These are phyloP conservation scores for Vachellia collinsii DNA, from an alignment of 306 rosid species.

Conservation along the genomic window DNA sequence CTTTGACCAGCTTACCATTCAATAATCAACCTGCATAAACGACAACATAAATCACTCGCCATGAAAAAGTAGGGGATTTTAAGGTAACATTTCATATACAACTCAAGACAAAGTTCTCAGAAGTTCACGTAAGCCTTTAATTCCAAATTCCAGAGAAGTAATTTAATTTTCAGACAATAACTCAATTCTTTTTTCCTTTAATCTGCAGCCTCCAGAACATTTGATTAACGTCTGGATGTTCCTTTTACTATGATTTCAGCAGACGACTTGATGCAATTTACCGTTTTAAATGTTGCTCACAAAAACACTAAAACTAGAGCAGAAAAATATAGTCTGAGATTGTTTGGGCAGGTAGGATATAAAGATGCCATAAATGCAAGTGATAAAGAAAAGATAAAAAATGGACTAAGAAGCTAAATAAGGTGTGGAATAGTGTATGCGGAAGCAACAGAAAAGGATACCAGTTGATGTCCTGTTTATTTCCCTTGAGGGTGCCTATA, in stretches of 20 bases:
- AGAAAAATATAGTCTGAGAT: slow-evolving; percentile 3
- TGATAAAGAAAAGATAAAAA: neutral
- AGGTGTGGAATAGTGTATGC: neutral
- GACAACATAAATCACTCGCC: slow-evolving; percentile 28
- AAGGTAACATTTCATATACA: neutral
- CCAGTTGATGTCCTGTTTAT: neutral
- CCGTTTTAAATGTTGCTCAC: neutral
- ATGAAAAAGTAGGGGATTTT: neutral
- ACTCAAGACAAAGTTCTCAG: slow-evolving; percentile 9
- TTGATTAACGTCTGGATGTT: neutral
- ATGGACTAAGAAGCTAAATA: neutral
- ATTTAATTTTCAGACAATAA: neutral
- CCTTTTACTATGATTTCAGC: neutral
- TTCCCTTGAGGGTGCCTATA: neutral
- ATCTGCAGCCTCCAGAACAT: neutral
- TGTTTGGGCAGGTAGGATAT: neutral
- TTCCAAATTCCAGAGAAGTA: neutral
- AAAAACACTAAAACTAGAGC: slow-evolving; percentile 2
- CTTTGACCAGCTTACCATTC: slow-evolving; percentile 28
- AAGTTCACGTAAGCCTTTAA: neutral
- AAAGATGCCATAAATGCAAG: neutral
- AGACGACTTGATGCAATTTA: neutral
- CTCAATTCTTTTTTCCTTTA: neutral
- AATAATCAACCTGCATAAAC: slow-evolving; percentile 46
- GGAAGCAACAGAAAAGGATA: slow-evolving; percentile 1